Conservation (phyloP, 192 early-diverging fungal genomes). For the Coemansia sp. region DNA sequence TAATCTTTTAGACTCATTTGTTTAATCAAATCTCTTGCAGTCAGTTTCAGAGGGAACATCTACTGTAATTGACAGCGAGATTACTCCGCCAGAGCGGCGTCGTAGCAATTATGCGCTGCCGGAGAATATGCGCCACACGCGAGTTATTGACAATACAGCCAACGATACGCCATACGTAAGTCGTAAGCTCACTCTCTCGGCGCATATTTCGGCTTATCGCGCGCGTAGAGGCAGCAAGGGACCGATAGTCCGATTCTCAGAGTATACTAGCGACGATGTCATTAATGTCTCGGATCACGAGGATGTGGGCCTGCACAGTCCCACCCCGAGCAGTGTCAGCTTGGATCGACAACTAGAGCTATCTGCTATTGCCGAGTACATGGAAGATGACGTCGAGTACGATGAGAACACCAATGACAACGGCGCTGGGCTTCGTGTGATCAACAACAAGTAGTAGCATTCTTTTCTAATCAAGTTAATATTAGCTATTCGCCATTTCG, state of each 20-base stretch:
- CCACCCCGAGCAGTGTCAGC: conserved; percentile 17
- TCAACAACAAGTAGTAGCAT: neutral
- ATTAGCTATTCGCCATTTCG: too few species aligned
- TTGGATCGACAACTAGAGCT: conserved; percentile 18
- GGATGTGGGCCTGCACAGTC: neutral
- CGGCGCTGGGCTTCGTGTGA: conserved; percentile 4
- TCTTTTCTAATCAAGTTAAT: too few species aligned
- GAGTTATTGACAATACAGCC: conserved; percentile 23
- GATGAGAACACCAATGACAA: conserved; percentile 1
- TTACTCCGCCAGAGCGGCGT: conserved; percentile 1
- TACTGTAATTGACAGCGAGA: conserved; percentile 26
- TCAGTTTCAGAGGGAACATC: conserved; percentile 27
- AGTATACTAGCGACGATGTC: conserved; percentile 18
- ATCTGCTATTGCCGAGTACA: conserved; percentile 14
- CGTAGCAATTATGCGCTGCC: conserved; percentile 7
- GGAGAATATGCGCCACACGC: conserved; percentile 31
- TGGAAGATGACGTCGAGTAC: neutral
- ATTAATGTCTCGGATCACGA: conserved; percentile 9
- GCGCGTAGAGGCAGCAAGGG: conserved; percentile 18
- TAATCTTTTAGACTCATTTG: too few species aligned
- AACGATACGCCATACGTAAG: conserved; percentile 13
- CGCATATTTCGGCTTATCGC: conserved; percentile 24
- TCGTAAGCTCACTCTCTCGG: conserved; percentile 42
- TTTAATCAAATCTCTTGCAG: neutral
- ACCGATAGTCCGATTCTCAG: conserved; percentile 18